Base-by-base conservation (phyloP, 192 early-diverging fungal genomes). In the Entophlyctis luteolus region DNA sequence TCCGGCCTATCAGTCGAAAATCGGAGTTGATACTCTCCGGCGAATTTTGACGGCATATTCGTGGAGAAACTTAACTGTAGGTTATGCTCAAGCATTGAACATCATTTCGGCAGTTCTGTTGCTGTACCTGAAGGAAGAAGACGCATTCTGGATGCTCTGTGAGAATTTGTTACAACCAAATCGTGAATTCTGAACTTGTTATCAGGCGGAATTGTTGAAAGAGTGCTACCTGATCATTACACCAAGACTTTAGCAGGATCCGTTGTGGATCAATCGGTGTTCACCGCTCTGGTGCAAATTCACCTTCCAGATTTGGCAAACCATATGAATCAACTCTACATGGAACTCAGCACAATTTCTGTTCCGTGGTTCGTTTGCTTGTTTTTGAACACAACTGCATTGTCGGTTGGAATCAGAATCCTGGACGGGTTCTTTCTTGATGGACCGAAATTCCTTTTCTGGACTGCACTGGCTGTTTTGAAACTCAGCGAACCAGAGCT, bases 71-170 rank as follows among this genome's bases (percentile, higher is more conserved):
- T 77, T 80, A 8, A 70, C 79, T 1, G 79, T 85, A 49, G 84
- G 84, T 12, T 86, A 86, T 68, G 84, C 84, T n/a, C 84, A 86
- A 63, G 84, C 82, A 0, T 62, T 86, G 4, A 86, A 86, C 46
- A 85, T 86, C 53, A 80, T 86, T 8, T 75, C 78, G 28, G 84
- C 82, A 0, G 79, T 81, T 4, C 53, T 86, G 27, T 62, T 86
- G 47, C 68, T 85, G 25, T 71, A 82, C 55, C 48, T 85, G 33
- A 46, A 69, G 23, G 84, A 86, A 70, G 80, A 85, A 50, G 82
- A 82, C 59, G 84, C 84, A 4, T 86, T 85, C 56, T 84, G 82
- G 82, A 33, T 83, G 37, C 62, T 86, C 28, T 82, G 84, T 84
- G 55, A 70, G 72, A 66, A 18, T 8, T 34, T 36, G 25, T 38